Evolutionary conservation across 306 rosid genomes (phyloP).

Genomic region (Leucaena leucocephala): DNA sequence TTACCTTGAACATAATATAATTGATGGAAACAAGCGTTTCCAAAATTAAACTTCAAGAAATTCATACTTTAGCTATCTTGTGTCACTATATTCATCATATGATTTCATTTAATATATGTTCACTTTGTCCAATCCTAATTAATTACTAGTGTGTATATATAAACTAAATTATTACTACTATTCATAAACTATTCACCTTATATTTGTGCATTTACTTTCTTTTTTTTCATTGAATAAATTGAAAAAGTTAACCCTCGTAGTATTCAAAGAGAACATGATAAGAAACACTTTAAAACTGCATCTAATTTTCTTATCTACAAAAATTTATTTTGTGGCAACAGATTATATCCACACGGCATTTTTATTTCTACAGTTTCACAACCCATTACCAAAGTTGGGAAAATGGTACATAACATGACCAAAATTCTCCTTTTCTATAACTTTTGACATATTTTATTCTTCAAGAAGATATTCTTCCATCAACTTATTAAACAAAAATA

Average conservation of each 20-base stretch:
- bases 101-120: background rate
- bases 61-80: too few species aligned
- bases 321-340: background rate
- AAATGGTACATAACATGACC: background rate
- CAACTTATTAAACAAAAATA: conserved; percentile 39
- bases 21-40: too few species aligned
- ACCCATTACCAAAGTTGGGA: background rate
- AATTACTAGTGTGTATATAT: background rate
- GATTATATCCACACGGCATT: background rate
- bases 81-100: too few species aligned
- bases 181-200: background rate
- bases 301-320: background rate
- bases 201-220: background rate
- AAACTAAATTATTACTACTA: too few species aligned
- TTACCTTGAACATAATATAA: background rate
- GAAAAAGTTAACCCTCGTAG: background rate
- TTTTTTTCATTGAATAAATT: background rate
- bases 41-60: too few species aligned
- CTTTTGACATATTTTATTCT: background rate
- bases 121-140: background rate
- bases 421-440: background rate
- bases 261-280: background rate
- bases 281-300: too few species aligned
- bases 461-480: conserved; percentile 20
- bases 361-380: background rate